These are phyloP conservation scores for Adenanthera pavonina DNA, from an alignment of 306 rosid genomes.

Conservation along the genomic window DNA sequence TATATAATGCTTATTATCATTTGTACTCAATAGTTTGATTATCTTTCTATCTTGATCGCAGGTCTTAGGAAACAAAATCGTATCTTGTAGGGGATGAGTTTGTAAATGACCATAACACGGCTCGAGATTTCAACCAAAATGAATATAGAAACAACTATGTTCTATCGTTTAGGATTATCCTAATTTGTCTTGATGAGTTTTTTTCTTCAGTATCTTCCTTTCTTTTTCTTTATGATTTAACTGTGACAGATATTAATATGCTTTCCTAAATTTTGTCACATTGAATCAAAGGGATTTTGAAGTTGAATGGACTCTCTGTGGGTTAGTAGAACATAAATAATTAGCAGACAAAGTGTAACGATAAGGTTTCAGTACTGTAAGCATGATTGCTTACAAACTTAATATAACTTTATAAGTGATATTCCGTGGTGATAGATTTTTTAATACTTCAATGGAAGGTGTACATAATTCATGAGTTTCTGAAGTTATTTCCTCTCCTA, in stretches of 20 bases:
- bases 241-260: neutral
- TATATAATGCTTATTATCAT: neutral
- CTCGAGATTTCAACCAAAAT: neutral
- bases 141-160: neutral
- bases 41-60: neutral
- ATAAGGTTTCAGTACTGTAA: neutral
- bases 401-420: neutral
- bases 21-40: neutral
- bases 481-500: constrained; percentile 37
- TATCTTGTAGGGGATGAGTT: neutral
- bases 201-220: neutral
- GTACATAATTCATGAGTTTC: constrained; percentile 16
- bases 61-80: neutral
- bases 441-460: neutral
- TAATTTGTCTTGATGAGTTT: neutral
- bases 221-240: neutral
- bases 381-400: neutral
- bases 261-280: constrained; percentile 5
- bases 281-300: neutral
- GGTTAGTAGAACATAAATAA: constrained; percentile 5
- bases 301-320: constrained; percentile 13
- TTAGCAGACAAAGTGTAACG: too few species aligned
- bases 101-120: neutral
- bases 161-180: neutral
- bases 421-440: neutral